Conservation (phyloP, 2,329 filamentous ascomycete genomes). For the Ophiostoma australiae region DNA sequence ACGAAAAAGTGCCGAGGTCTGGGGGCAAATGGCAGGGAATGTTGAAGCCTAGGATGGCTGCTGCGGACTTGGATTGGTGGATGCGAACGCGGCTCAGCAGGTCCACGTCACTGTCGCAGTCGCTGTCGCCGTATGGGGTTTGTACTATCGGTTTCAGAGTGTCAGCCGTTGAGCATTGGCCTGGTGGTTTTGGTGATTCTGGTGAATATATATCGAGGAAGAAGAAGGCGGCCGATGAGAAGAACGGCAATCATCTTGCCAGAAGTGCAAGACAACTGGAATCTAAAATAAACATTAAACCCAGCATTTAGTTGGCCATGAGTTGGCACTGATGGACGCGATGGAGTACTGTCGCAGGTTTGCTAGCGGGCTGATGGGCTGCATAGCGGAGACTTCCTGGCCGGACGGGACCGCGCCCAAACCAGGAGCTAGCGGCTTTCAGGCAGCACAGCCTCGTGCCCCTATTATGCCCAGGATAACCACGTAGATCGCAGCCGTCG, state of each 20-base stretch:
- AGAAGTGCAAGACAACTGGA: neutral
- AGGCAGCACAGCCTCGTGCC: constrained; percentile 14
- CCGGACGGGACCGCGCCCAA: constrained; percentile 9
- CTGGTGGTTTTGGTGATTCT: no score
- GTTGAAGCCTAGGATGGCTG: neutral
- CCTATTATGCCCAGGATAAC: neutral
- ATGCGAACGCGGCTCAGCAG: neutral
- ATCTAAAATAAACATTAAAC: neutral
- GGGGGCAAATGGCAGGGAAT: neutral
- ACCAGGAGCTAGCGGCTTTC: neutral
- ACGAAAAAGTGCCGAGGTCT: neutral
- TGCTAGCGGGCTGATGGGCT: neutral
- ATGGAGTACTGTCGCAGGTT: neutral
- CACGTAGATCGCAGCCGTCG: neutral
- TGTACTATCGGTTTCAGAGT: neutral
- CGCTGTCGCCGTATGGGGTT: neutral
- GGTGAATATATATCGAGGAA: neutral
- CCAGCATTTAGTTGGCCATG: neutral
- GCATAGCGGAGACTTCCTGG: neutral
- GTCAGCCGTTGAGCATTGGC: no score
- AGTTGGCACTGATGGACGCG: neutral
- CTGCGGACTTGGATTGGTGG: constrained; percentile 2
- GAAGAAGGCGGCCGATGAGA: neutral
- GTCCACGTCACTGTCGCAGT: constrained; percentile 2
- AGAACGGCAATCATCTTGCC: neutral